Base-by-base conservation (phyloP, 345 rosid species). In the Gossypium arboreum region DNA sequence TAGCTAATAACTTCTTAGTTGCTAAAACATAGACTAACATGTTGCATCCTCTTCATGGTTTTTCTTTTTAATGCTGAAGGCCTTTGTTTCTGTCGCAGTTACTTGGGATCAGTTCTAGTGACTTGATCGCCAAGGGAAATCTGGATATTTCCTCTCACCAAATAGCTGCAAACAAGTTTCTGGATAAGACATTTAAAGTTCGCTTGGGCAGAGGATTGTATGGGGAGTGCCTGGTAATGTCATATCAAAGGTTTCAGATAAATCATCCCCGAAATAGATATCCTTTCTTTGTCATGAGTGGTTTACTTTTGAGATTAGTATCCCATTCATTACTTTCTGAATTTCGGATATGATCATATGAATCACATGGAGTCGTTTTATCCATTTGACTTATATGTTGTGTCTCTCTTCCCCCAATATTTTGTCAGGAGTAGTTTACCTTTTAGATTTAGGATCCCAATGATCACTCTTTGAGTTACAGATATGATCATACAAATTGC, bases 191-290 rank as follows among this genome's bases (percentile, higher is more conserved):
- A 78, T 79, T 87, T 68, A 86, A 85, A 80, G 79, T 92, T 76
- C 81, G 72, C 47, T 70, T 94, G 76, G 98, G 98, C 76, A 83
- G 90, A 88, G 98, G 98, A 81, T 80, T 94, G 73, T 91, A 92
- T 84, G 98, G 98, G 82, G 93, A 92, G 72, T 94, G 97, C 85
- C 81, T 94, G 96, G 97, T 94, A 89, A 81, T 44, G 47, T 29
- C 11, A 73, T 64, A 51, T 73, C 52, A 9, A 50, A 62, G 47
- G 64, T 71, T 64, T 20, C 52, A 18, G 63, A 52, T 29, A 20
- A 34, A 74, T 51, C 18, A 7, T 18, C 15, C 13, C 17, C 2
- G 16, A 39, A 43, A 43, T 24, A 12, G 17, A 52, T 74, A 25
- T 44, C 22, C 47, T 25, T 73, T 34, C 62, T 62, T 41, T 29